Percentiles rank a stretch among this genome's conserved stretches.
These are phyloP conservation scores for Capsicum chinense DNA, from an alignment of 257 asterid genomes.

Conservation along the genomic window DNA sequence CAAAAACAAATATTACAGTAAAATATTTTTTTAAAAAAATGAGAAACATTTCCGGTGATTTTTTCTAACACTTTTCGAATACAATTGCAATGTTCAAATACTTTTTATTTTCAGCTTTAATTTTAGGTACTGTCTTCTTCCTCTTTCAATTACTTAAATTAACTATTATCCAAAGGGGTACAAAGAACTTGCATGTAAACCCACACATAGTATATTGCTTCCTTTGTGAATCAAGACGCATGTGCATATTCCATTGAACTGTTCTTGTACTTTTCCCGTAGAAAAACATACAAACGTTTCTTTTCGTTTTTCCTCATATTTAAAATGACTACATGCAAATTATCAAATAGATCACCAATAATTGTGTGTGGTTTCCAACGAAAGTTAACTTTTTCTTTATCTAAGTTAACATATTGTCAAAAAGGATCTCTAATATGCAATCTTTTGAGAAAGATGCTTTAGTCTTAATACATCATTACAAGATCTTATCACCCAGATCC, in stretches of 20 bases:
- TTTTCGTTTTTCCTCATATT: not conserved
- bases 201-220: not conserved
- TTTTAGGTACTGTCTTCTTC: not conserved
- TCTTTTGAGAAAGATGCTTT: slow-evolving; percentile 23
- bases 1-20: not conserved
- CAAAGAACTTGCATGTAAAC: slow-evolving; percentile 20
- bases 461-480: not conserved
- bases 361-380: slow-evolving; percentile 22
- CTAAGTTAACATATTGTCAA: slow-evolving; percentile 5
- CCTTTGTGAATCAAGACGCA: slow-evolving; percentile 20
- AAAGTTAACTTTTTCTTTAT: not conserved
- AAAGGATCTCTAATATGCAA: not conserved
- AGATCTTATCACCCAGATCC: slow-evolving; percentile 19
- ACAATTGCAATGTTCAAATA: not conserved
- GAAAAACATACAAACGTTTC: not conserved
- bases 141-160: not conserved
- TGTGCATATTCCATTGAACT: not conserved
- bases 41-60: not conserved
- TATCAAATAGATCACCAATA: not conserved
- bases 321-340: slow-evolving; percentile 2
- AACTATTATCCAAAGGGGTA: not conserved
- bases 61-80: not conserved
- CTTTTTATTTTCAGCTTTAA: not conserved
- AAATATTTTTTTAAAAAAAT: not conserved
- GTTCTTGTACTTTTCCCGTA: slow-evolving; percentile 17